A percentile compares a stretch with the other conserved stretches of the same genome.
Evolutionary conservation across 2,329 filamentous ascomycete genomes (phyloP).

Genomic region (Xylaria sp.): DNA sequence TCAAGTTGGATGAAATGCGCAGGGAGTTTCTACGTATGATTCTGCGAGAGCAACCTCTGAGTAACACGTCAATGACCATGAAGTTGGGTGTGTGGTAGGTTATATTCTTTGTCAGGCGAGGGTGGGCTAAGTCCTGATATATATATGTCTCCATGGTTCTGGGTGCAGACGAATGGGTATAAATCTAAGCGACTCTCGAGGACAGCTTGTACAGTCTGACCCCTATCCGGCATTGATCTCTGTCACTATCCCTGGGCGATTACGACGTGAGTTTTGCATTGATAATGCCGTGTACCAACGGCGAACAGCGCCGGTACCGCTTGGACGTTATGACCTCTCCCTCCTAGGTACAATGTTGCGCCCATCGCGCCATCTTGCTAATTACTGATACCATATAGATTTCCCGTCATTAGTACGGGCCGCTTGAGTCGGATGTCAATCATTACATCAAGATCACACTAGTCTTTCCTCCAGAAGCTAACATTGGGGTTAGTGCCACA

Average conservation of each 20-base stretch:
- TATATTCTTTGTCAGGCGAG: constrained; percentile 10
- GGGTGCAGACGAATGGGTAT: constrained; percentile 21
- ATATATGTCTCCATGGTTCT: constrained; percentile 10
- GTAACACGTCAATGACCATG: constrained; percentile 4
- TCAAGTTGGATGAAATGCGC: constrained; percentile 14
- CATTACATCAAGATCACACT: constrained; percentile 22
- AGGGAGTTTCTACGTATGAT: constrained; percentile 13
- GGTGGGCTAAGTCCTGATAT: constrained; percentile 19
- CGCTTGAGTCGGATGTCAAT: constrained; percentile 19
- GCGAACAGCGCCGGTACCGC: constrained; percentile 35
- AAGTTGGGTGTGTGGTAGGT: constrained; percentile 16
- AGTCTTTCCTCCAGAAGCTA: constrained; percentile 27
- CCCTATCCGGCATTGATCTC: constrained; percentile 28
- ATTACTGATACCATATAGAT: constrained; percentile 38
- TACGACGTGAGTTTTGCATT: constrained; percentile 35
- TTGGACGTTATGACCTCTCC: constrained; percentile 29
- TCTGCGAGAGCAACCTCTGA: neutral
- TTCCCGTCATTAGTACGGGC: constrained; percentile 26
- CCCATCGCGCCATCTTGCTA: constrained; percentile 38
- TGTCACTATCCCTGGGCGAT: constrained; percentile 28
- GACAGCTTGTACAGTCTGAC: constrained; percentile 28
- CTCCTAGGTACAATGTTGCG: constrained; percentile 23
- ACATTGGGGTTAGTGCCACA: constrained; percentile 6
- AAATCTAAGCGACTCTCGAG: constrained; percentile 19
- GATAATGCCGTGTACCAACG: constrained; percentile 40